Base-by-base conservation (phyloP, 495 filamentous ascomycete genomes). In the Thermochaetoides thermophila region DNA sequence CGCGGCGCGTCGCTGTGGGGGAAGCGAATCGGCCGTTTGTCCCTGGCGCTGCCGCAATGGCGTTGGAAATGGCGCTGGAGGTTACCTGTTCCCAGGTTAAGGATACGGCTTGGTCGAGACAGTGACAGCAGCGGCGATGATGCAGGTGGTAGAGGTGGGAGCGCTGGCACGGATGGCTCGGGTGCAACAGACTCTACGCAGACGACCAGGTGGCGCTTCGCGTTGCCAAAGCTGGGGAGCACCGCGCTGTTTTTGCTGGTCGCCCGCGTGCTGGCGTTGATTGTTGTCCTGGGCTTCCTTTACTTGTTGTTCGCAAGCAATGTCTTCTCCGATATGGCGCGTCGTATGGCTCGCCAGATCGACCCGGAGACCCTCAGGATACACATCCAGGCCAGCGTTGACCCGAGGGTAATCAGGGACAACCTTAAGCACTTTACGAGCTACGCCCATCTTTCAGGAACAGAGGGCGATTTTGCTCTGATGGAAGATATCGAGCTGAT, bases 371-470 rank as follows among this genome's bases (percentile, higher is more conserved):
- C 41, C 48, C 75, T 78, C 46, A 73, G 73, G 51, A 68, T 61
- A 22, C 84, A 73, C 53, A 68, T 84, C 12, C 77, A 86, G 48
- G 59, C 59, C 10, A 69, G 71, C 38, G 64, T 89, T 38, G 72
- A 85, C 39, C 60, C 64, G 22, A 62, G 66, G 27, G 58, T 57
- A 37, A 87, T 99, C 38, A 61, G 66, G 34, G 73, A 78, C 23
- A 76, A 78, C 40, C 42, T 92, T 32, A 62, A 62, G 43, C 74
- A 80, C 45, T 66, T 89, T 34, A 86, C 81, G 14, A 60, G 63
- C 17, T 91, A 75, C 46, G 74, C 86, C 39, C 89, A 96, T 55
- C 61, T 95, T 24, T 89, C 85, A 3, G 89, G 89, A 17, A 89
- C 84, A 4, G 76, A 89, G 55, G 91, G 89, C 18, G 85, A 89